Conservation (phyloP, 176 grass and related monocot species). For the Eragrostis curvula region DNA sequence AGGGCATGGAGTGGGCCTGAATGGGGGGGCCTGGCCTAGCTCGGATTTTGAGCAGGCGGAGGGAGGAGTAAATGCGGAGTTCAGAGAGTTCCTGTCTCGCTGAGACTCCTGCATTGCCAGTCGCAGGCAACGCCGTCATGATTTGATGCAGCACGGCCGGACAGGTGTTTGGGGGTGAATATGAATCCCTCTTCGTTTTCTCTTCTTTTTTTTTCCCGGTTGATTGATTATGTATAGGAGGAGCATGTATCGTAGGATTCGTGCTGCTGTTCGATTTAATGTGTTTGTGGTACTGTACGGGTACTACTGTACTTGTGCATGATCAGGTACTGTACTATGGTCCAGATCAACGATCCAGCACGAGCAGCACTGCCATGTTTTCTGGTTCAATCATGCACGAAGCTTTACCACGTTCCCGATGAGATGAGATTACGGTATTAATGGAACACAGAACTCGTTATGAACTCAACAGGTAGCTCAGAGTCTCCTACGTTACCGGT, state of each 20-base stretch:
- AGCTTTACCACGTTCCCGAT: conserved; percentile 21
- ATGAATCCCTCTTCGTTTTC: neutral
- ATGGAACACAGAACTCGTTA: neutral
- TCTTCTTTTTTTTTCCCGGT: neutral
- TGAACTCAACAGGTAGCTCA: neutral
- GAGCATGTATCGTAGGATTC: neutral
- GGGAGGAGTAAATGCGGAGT: conserved; percentile 43
- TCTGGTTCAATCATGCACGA: neutral
- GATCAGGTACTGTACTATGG: neutral
- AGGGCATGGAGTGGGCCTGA: conserved; percentile 28
- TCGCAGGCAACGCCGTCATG: conserved; percentile 43
- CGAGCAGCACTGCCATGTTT: neutral
- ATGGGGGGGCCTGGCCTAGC: conserved; percentile 37
- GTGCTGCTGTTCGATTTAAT: neutral
- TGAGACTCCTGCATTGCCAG: conserved; percentile 28
- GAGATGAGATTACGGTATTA: conserved; percentile 20
- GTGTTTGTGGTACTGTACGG: neutral
- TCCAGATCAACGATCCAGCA: neutral
- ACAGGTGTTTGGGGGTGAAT: conserved; percentile 1
- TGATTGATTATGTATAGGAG: no score
- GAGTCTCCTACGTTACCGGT: neutral
- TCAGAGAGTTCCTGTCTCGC: conserved; percentile 46
- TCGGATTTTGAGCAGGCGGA: conserved; percentile 54
- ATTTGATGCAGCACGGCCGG: conserved; percentile 15
- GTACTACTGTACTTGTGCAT: neutral